phyloP scores from a whole-genome alignment of 805 yeast species.

The Schizosaccharomyces pombe region DNA sequence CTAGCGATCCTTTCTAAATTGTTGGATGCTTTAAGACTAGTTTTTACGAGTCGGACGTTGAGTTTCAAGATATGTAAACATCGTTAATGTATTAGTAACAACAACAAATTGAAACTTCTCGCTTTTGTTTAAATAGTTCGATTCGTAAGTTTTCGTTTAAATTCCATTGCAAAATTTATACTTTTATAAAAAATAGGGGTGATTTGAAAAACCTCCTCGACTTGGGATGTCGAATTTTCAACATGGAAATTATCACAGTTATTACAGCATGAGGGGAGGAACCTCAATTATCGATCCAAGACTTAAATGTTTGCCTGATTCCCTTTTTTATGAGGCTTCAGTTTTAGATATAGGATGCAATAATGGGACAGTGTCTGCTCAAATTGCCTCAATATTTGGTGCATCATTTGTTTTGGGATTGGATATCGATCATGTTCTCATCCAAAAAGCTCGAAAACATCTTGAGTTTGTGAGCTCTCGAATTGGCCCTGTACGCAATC shows the following conservation, averaged over 20 bases:
- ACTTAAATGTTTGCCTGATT: not conserved
- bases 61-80: too few relatives aligned
- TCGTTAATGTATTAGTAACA: too few relatives aligned
- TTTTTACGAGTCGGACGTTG: too few relatives aligned
- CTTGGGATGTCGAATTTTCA: not conserved
- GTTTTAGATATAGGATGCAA: constrained; percentile 2
- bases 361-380: not conserved
- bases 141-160: not conserved
- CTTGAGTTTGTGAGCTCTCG: not conserved
- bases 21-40: too few relatives aligned
- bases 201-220: too few relatives aligned
- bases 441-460: not conserved
- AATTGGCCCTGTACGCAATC: not conserved
- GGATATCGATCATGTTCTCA: not conserved
- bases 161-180: not conserved
- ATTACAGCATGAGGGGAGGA: not conserved
- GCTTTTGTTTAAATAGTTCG: too few relatives aligned
- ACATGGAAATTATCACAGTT: not conserved
- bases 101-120: too few relatives aligned
- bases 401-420: not conserved
- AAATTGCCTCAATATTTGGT: not conserved
- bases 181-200: too few relatives aligned
- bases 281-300: not conserved
- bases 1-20: too few relatives aligned
- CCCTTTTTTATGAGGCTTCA: not conserved